phyloP scores from a whole-genome alignment of 176 grass and related monocot species.

The Aegilops tauschii region DNA sequence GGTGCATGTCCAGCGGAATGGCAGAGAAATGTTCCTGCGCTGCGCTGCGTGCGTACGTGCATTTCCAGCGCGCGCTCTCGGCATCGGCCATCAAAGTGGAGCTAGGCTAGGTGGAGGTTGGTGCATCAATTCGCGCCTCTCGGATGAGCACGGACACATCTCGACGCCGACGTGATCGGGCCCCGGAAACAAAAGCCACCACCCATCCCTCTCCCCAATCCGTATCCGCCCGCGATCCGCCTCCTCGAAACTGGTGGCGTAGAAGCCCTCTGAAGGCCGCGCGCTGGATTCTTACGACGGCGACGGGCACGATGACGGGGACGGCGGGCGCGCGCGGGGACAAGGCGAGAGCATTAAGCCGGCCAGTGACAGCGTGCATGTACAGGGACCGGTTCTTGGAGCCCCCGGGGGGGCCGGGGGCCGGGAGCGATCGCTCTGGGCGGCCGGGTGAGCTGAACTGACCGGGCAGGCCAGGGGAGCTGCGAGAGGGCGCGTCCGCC shows the following conservation, averaged over 20 bases:
- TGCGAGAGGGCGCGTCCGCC: background rate
- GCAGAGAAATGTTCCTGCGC: background rate
- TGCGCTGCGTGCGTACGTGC: conserved; percentile 10
- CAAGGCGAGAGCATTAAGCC: background rate
- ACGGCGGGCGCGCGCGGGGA: conserved; percentile 5
- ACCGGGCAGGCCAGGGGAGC: background rate
- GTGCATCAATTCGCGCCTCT: conserved; percentile 37
- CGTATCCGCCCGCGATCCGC: background rate
- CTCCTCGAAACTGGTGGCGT: conserved; percentile 23
- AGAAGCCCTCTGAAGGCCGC: background rate
- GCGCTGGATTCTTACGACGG: background rate
- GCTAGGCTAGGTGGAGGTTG: conserved; percentile 21
- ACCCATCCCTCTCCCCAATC: background rate
- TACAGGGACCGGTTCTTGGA: conserved; percentile 25
- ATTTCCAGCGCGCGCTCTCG: background rate
- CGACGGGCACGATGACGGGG: conserved; percentile 13
- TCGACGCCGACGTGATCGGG: background rate
- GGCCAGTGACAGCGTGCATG: conserved; percentile 31
- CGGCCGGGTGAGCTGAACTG: conserved; percentile 25
- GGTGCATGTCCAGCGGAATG: background rate
- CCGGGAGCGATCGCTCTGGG: background rate
- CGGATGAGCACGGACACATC: background rate
- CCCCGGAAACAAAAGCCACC: background rate
- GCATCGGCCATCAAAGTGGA: background rate
- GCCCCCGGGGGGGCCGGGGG: background rate